These are phyloP conservation scores for Diatrype stigma DNA, from an alignment of 2,329 filamentous ascomycete species.

Conservation along the genomic window DNA sequence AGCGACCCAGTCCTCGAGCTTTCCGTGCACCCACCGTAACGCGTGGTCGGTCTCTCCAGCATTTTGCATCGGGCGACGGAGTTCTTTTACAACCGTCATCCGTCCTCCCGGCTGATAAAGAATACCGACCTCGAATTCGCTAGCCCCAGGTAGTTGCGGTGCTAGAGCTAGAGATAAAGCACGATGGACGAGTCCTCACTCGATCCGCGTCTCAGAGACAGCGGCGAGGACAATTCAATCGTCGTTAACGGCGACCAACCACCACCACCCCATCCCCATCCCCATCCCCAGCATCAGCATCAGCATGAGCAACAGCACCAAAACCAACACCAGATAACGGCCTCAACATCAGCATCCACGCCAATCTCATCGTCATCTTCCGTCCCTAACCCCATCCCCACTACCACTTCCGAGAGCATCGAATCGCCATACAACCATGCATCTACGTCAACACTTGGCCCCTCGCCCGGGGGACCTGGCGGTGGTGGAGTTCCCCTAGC, in stretches of 20 bases:
- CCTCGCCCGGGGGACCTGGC: constrained; percentile 7
- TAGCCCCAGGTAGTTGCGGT: background rate
- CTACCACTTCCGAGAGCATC: background rate
- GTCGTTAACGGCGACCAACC: constrained; percentile 13
- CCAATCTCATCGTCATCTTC: background rate
- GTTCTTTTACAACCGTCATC: constrained; percentile 1
- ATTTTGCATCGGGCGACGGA: background rate
- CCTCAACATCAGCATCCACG: background rate
- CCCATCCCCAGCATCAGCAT: constrained; percentile 3
- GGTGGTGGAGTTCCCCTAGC: constrained; percentile 4
- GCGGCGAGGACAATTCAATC: constrained; percentile 20
- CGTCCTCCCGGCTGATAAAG: background rate
- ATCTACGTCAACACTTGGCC: constrained; percentile 4
- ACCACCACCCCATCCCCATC: constrained; percentile 8
- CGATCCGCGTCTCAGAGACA: constrained; percentile 24
- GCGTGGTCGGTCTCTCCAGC: background rate
- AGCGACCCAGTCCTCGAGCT: no score
- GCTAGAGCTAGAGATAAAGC: background rate
- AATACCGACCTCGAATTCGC: background rate
- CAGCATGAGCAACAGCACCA: constrained; percentile 1
- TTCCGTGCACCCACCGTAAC: background rate
- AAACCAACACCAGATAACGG: background rate
- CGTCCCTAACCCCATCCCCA: background rate
- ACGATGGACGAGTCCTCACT: constrained; percentile 14
- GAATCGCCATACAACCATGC: background rate